These are phyloP conservation scores for Ustilago esculenta DNA, from an alignment of 1,284 basidiomycete genomes.

Conservation along the genomic window DNA sequence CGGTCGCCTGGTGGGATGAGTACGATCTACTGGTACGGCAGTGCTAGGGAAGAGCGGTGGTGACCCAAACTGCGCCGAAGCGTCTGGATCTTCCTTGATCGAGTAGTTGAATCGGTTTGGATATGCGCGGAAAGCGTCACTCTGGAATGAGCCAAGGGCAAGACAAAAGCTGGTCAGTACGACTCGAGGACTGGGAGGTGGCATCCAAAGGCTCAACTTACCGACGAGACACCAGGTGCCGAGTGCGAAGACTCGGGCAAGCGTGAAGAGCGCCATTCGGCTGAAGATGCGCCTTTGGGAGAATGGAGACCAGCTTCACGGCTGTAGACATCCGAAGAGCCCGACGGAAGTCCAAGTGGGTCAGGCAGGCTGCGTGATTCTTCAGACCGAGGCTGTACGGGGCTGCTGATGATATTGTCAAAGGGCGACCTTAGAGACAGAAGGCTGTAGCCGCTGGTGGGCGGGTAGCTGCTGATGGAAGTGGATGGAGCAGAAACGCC, in stretches of 20 bases:
- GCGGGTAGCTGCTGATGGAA: not conserved
- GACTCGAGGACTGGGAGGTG: no score
- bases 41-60: not conserved
- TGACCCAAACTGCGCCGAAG: not conserved
- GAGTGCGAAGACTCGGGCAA: not conserved
- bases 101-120: constrained; percentile 1
- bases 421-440: constrained; percentile 23
- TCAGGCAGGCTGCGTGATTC: constrained; percentile 2
- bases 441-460: constrained; percentile 10
- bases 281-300: not conserved
- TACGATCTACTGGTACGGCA: not conserved
- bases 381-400: constrained; percentile 3
- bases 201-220: constrained; percentile 1
- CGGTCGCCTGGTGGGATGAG: not conserved
- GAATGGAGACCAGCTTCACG: constrained; percentile 6
- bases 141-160: not conserved
- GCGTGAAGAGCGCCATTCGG: constrained; percentile 12
- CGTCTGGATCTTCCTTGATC: constrained; percentile 10
- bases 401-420: constrained; percentile 4
- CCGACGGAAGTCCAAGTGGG: not conserved
- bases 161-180: not conserved
- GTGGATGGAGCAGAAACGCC: constrained; percentile 4
- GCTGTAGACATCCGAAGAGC: constrained; percentile 1
- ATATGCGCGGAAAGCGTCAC: constrained; percentile 1
- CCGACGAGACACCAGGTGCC: not conserved